Evolutionary conservation across 495 filamentous ascomycete genomes (phyloP).

Genomic region (Xylaria curta): DNA sequence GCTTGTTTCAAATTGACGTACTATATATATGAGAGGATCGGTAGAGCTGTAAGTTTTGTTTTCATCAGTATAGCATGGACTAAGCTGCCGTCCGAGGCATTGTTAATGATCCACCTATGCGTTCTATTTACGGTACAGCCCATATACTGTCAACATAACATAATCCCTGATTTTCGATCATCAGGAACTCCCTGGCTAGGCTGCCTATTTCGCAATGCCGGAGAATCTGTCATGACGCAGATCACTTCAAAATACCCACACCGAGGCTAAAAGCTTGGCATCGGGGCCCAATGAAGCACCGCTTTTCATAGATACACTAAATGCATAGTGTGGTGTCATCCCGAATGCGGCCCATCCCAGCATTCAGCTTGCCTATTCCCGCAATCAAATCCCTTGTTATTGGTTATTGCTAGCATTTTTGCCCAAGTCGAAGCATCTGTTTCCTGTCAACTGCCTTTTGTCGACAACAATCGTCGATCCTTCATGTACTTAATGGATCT

Average conservation of each 20-base stretch:
- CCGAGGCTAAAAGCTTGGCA: neutral
- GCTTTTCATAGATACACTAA: neutral
- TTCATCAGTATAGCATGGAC: neutral
- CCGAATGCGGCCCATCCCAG: constrained; percentile 3
- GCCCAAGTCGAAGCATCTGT: neutral
- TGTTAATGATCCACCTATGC: neutral
- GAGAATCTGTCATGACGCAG: constrained; percentile 11
- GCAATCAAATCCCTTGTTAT: neutral
- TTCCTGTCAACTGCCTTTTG: constrained; percentile 14
- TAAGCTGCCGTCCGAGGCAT: neutral
- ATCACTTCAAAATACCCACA: constrained; percentile 12
- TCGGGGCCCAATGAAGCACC: constrained; percentile 13
- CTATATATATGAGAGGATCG: neutral
- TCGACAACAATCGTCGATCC: constrained; percentile 19
- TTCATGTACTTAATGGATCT: neutral
- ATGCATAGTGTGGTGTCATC: neutral
- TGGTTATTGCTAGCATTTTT: neutral
- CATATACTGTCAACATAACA: neutral
- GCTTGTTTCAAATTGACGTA: neutral
- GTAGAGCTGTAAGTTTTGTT: no score
- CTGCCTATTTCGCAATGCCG: neutral
- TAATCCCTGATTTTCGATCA: constrained; percentile 9
- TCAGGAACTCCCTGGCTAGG: neutral
- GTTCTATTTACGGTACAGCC: constrained; percentile 11
- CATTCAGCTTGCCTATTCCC: constrained; percentile 2